Conservation (phyloP, 371 early-diverging fungal species). For the Rhizopus arrhizus region DNA sequence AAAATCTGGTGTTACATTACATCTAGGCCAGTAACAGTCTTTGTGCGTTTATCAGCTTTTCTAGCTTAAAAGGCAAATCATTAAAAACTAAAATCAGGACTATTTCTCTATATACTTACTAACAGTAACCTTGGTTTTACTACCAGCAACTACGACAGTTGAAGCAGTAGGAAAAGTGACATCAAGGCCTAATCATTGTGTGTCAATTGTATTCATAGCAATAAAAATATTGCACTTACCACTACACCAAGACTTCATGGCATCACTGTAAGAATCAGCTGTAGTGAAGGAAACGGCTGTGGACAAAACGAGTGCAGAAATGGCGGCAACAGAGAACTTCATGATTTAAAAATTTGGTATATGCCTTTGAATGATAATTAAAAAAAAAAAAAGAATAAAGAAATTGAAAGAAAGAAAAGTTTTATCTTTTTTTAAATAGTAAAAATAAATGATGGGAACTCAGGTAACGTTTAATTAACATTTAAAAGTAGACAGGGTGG, state of each 20-base stretch:
- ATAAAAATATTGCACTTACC: slow-evolving; percentile 23
- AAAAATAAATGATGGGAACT: not conserved
- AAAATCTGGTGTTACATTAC: slow-evolving; percentile 31
- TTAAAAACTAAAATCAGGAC: too few species aligned
- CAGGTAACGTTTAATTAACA: not conserved
- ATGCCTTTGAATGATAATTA: not conserved
- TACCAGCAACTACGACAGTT: slow-evolving; percentile 38
- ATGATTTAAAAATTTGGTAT: slow-evolving; percentile 17
- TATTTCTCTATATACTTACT: slow-evolving; percentile 14
- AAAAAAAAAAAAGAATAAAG: slow-evolving; percentile 4
- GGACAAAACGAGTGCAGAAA: slow-evolving; percentile 41
- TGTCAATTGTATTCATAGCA: not conserved
- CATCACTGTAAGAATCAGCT: slow-evolving; percentile 49
- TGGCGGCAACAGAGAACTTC: slow-evolving; percentile 53
- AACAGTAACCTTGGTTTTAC: slow-evolving; percentile 35
- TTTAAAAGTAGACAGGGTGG: not conserved
- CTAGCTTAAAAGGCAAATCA: slow-evolving; percentile 20
- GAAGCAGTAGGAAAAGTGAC: slow-evolving; percentile 27
- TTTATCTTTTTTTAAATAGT: not conserved
- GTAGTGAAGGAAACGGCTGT: slow-evolving; percentile 33
- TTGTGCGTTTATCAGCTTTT: slow-evolving; percentile 33
- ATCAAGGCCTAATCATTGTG: slow-evolving; percentile 21
- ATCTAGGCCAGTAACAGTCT: slow-evolving; percentile 50
- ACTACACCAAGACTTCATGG: slow-evolving; percentile 46
- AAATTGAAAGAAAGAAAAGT: not conserved